Conservation (phyloP, 2,329 filamentous ascomycete species). For the Tolypocladium ovalisporum region DNA sequence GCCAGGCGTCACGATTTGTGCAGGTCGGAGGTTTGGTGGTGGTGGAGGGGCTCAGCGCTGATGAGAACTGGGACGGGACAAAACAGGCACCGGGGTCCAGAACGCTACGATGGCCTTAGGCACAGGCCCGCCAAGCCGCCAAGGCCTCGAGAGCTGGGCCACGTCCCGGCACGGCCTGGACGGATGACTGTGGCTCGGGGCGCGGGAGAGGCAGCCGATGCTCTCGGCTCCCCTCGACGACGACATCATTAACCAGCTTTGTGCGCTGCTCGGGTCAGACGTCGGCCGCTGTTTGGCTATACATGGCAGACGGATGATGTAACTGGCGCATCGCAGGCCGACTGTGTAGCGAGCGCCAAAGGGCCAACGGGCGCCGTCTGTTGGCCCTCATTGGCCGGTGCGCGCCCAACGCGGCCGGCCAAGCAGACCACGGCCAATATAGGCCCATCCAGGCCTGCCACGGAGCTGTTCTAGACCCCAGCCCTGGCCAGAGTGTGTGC, state of each 20-base stretch:
- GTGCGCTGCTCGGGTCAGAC: not conserved
- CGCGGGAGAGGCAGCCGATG: not conserved
- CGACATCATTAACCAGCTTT: not conserved
- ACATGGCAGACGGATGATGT: not conserved
- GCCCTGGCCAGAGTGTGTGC: too few relatives aligned
- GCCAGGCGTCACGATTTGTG: not conserved
- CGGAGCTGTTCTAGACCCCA: not conserved
- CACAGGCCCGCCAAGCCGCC: not conserved
- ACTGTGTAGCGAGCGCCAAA: not conserved
- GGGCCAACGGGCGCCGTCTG: not conserved
- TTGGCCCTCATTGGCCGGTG: not conserved
- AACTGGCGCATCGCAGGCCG: not conserved
- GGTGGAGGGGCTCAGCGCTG: not conserved
- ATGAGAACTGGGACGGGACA: not conserved
- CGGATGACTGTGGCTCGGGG: not conserved
- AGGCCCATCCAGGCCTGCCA: not conserved
- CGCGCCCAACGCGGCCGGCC: not conserved
- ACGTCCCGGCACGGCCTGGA: not conserved
- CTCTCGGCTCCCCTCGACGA: not conserved
- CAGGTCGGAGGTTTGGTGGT: not conserved
- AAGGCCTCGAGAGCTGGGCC: not conserved
- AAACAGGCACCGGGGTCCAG: not conserved
- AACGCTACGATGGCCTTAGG: not conserved
- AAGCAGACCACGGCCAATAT: not conserved
- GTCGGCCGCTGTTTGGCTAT: too few relatives aligned